Base-by-base conservation (phyloP, 495 filamentous ascomycete species). In the Penicillium malachiteum region DNA sequence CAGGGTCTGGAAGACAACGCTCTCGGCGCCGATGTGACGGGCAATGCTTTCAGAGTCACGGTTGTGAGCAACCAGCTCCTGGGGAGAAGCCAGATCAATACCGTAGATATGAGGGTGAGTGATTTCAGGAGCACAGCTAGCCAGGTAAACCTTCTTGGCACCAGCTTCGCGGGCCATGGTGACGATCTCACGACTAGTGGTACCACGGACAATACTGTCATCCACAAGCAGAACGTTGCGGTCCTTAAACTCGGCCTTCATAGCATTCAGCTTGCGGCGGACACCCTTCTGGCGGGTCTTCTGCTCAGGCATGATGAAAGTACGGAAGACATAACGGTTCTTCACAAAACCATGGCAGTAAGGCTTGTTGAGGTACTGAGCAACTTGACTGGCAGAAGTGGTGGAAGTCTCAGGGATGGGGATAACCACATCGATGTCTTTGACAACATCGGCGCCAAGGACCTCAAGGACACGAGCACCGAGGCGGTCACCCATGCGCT, bases 261-360 rank as follows among this genome's bases (percentile, higher is more conserved):
- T 96, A 48, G 91, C 86, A 63, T 88, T 94, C 18, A 95, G 79
- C 72, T 78, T 78, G 39, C 74, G 74, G 38, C 76, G 75, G 10
- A 79, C 76, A 50, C 79, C 79, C 65, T 76, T 94, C 63, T 96
- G 86, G 5, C 94, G 81, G 18, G 86, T 84, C 62, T 87, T 86
- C 68, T 97, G 93, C 33, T 86, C 87, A 8, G 92, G 91, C 87
- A 96, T 92, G 68, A 97, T 96, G 70, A 96, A 97, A 0, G 93
- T 96, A 35, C 93, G 86, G 80, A 92, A 95, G 46, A 97, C 89
- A 70, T 97, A 97, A 47, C 93, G 84, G 72, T 97, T 97, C 81
- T 96, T 97, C 55, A 96, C 87, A 59, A 96, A 92, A 10, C 83
- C 90, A 60, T 91, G 90, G 55, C 83, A 88, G 68, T 90, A 95